phyloP scores from a whole-genome alignment of 768 basidiomycete genomes.

The Fomitopsis pulvina region DNA sequence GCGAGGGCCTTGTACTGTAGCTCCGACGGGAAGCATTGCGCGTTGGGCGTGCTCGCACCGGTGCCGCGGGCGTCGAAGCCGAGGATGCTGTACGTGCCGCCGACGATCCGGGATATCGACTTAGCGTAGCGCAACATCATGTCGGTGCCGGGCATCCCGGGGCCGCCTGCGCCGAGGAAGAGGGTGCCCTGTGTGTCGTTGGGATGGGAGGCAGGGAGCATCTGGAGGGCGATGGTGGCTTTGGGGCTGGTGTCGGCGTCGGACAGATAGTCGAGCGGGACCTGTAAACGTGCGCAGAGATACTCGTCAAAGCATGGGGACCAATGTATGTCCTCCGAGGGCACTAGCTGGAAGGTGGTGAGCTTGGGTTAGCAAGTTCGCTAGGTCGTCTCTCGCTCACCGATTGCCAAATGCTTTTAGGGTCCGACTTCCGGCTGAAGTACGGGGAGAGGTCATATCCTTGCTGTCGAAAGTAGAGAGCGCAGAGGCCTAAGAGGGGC shows the following conservation, averaged over 20 bases:
- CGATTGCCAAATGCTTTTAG: no score
- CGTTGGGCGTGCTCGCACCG: background rate
- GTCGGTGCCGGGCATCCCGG: slow-evolving; percentile 8
- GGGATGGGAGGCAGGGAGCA: slow-evolving; percentile 9
- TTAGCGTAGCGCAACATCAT: slow-evolving; percentile 4
- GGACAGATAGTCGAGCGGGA: slow-evolving; percentile 13
- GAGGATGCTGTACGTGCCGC: slow-evolving; percentile 9
- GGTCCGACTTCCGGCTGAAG: no score
- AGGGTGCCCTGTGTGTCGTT: slow-evolving; percentile 8
- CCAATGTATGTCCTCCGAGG: slow-evolving; percentile 7
- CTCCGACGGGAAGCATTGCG: slow-evolving; percentile 5
- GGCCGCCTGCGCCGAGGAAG: slow-evolving; percentile 14
- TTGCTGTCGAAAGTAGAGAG: no score
- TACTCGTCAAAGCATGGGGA: slow-evolving; percentile 9
- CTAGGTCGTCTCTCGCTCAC: no score
- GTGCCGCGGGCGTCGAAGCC: slow-evolving; percentile 13
- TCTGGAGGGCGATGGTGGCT: slow-evolving; percentile 13
- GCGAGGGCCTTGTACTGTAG: slow-evolving; percentile 6
- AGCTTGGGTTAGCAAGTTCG: no score
- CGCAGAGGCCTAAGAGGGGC: no score
- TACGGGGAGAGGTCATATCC: no score
- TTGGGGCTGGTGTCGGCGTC: slow-evolving; percentile 6
- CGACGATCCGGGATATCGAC: slow-evolving; percentile 8
- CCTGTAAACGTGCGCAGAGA: slow-evolving; percentile 11
- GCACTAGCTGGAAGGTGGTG: background rate